Percentiles rank a stretch among this genome's conserved stretches.
phyloP scores from a whole-genome alignment of 208 protist species.

The Leishmania turanica region DNA sequence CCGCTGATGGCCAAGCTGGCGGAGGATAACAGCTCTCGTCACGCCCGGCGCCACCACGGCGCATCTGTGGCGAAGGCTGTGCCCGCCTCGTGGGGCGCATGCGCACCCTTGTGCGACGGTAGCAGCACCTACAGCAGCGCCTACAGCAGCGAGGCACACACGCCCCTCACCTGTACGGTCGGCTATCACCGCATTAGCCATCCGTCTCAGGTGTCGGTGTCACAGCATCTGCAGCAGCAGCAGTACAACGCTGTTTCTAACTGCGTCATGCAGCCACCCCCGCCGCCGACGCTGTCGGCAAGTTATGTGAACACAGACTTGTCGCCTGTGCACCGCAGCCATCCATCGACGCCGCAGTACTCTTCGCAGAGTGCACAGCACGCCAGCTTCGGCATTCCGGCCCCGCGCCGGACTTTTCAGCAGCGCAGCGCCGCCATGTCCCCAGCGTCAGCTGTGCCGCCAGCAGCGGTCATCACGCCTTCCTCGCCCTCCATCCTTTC shows the following conservation, averaged over 20 bases:
- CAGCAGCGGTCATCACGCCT: background rate
- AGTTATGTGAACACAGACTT: background rate
- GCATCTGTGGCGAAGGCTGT: background rate
- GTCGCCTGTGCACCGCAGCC: background rate
- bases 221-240: background rate
- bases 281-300: background rate
- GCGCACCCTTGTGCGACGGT: background rate
- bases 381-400: background rate
- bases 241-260: background rate
- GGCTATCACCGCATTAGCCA: background rate
- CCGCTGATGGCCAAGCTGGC: slow-evolving; percentile 63
- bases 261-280: background rate
- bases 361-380: background rate
- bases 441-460: background rate
- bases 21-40: slow-evolving; percentile 42
- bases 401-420: background rate
- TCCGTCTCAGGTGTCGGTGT: background rate
- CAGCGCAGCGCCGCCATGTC: background rate
- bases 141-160: background rate
- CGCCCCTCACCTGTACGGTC: background rate
- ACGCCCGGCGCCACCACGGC: slow-evolving; percentile 26
- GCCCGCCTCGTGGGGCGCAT: background rate
- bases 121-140: background rate
- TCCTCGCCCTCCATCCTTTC: background rate
- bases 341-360: background rate